These are phyloP conservation scores for Apiospora malaysiana DNA, from an alignment of 2,329 filamentous ascomycete species.

Conservation along the genomic window DNA sequence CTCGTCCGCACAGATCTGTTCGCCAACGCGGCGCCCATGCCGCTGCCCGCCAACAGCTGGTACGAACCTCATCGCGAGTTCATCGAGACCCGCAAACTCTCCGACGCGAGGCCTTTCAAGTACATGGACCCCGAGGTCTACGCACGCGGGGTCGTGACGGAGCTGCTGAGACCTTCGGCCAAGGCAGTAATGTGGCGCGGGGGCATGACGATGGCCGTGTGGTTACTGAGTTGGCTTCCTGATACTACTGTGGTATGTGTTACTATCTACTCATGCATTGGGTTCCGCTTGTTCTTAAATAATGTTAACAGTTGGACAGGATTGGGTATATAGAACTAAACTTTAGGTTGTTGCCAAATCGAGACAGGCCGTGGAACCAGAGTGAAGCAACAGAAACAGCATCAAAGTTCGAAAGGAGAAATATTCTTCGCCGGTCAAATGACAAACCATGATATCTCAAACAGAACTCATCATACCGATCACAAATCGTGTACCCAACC, in stretches of 20 bases:
- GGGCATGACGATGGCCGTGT: constrained; percentile 29
- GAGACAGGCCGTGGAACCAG: too few relatives aligned
- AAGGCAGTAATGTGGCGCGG: constrained; percentile 35
- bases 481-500: too few relatives aligned
- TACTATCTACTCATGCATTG: neutral
- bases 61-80: constrained; percentile 25
- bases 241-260: neutral
- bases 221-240: constrained; percentile 34
- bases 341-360: too few relatives aligned
- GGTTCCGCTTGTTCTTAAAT: too few relatives aligned
- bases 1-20: constrained; percentile 31
- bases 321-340: too few relatives aligned
- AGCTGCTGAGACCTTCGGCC: constrained; percentile 18
- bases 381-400: too few relatives aligned
- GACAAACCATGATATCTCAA: too few relatives aligned
- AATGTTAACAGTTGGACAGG: too few relatives aligned
- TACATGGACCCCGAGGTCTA: constrained; percentile 3
- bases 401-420: too few relatives aligned
- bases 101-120: neutral
- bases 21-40: constrained; percentile 29
- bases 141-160: neutral
- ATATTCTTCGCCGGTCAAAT: too few relatives aligned
- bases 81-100: neutral
- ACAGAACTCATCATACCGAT: too few relatives aligned
- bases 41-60: constrained; percentile 31